Evolutionary conservation across 208 protist genomes (phyloP).

Genomic region (Acanthamoeba rhysodes): DNA sequence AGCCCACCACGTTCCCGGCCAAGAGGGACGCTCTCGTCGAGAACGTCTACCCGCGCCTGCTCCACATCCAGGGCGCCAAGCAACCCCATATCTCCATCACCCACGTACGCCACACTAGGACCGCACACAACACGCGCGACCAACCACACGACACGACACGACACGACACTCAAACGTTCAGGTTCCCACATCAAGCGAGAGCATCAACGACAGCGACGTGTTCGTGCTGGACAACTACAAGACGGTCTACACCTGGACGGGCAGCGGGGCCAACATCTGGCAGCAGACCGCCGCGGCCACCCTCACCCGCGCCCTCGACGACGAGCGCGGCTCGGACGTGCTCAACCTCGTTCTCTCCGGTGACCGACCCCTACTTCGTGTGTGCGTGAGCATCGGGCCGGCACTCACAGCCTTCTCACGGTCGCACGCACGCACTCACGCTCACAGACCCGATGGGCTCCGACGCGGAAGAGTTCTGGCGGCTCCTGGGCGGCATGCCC

Average conservation of each 20-base stretch:
- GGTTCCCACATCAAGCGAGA: background rate
- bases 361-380: too few relatives aligned
- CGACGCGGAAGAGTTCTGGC: background rate
- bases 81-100: background rate
- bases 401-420: too few relatives aligned
- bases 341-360: background rate
- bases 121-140: too few relatives aligned
- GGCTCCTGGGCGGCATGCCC: background rate
- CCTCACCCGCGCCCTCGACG: conserved; percentile 15
- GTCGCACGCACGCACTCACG: too few relatives aligned
- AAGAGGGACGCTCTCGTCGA: background rate
- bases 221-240: conserved; percentile 23
- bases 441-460: background rate
- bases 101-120: background rate
- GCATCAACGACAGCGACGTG: background rate
- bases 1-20: background rate
- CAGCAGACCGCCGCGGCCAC: background rate
- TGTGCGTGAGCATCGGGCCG: too few relatives aligned
- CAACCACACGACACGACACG: too few relatives aligned
- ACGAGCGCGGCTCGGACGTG: conserved; percentile 4
- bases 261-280: background rate
- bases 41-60: background rate
- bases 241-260: conserved; percentile 23
- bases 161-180: background rate
- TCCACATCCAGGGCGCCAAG: background rate